Base-by-base conservation (phyloP, 202 grass and related monocot genomes). In the Carex sylvatica region DNA sequence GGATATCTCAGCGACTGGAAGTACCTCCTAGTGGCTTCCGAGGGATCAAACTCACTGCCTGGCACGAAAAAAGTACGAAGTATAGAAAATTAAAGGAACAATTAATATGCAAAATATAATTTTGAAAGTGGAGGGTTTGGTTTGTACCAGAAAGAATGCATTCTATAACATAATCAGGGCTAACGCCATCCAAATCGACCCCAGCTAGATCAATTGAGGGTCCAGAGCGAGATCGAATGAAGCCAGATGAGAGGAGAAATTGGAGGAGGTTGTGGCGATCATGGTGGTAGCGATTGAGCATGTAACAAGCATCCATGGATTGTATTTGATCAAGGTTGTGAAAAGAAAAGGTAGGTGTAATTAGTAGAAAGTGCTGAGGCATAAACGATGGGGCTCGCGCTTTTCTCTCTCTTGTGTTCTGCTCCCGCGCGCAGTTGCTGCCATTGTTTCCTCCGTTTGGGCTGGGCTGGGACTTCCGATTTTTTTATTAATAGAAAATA, bases 251-350 rank as follows among this genome's bases (percentile, higher is more conserved):
- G 84, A 95, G 84, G 70, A 98, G 84, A 87, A 91, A 93, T 6
- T 88, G 80, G 53, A 98, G 95, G 40, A 95, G 92, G 22, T 66
- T 84, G 86, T 89, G 92, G 70, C 95, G 92, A 84, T 91, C 88
- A 62, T 85, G 90, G 65, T 89, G 92, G 75, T 86, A 93, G 53
- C 85, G 74, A 53, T 93, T 89, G 12, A 93, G 87, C 74, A 98
- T 71, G 33, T 64, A 63, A n/a, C 60, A 61, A 46, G 66, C 51
- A 18, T 82, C 87, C 78, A 49, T 49, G 2, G 46, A 47, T 47
- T 10, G 42, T 46, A 46, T 46, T 46, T 12, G 46, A 47, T 47
- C 46, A 47, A 47, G 46, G 46, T 49, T 40, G 38, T 40, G 38
- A 40, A 1, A 40, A 40, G 38, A 40, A 40, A 40, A 35, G 38